Evolutionary conservation across 306 rosid genomes (phyloP).

Genomic region (Urtica urens): DNA sequence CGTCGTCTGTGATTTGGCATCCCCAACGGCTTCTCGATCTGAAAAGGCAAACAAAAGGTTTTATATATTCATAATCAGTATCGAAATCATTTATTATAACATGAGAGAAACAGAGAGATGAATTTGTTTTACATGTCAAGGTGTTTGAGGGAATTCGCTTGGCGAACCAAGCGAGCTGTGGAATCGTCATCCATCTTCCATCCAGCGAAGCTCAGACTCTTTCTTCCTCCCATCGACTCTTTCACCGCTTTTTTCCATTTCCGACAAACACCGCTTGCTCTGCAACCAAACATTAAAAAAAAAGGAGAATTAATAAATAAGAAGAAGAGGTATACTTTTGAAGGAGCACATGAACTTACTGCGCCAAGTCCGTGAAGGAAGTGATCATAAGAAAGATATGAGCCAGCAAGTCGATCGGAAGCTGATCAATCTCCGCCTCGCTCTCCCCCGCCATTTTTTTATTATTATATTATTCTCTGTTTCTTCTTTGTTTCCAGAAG

Average conservation of each 20-base stretch:
- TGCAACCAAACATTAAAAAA: slow-evolving; percentile 10
- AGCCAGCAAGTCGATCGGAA: slow-evolving; percentile 71
- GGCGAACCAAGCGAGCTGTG: slow-evolving; percentile 61
- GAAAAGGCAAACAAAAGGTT: slow-evolving; percentile 3
- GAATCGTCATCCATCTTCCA: slow-evolving; percentile 92
- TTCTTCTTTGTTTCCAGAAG: not conserved
- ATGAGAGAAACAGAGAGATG: not conserved
- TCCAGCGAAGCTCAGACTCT: slow-evolving; percentile 68
- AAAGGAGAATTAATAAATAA: not conserved
- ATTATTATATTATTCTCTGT: not conserved
- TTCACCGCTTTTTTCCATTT: slow-evolving; percentile 85
- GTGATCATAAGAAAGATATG: slow-evolving; percentile 46
- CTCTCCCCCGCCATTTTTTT: slow-evolving; percentile 32
- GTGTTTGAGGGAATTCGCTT: slow-evolving; percentile 64
- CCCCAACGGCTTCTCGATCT: slow-evolving; percentile 91
- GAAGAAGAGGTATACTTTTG: not conserved
- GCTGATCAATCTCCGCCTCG: slow-evolving; percentile 63
- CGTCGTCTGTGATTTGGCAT: slow-evolving; percentile 68
- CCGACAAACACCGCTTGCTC: slow-evolving; percentile 82
- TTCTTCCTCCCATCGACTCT: slow-evolving; percentile 53
- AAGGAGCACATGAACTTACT: slow-evolving; percentile 24
- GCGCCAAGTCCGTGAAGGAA: slow-evolving; percentile 93
- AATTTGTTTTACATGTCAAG: slow-evolving; percentile 43
- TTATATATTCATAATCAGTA: not conserved
- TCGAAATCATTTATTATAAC: no score